Conservation (phyloP, 805 yeast genomes). For the Saccharomycopsis sp. region DNA sequence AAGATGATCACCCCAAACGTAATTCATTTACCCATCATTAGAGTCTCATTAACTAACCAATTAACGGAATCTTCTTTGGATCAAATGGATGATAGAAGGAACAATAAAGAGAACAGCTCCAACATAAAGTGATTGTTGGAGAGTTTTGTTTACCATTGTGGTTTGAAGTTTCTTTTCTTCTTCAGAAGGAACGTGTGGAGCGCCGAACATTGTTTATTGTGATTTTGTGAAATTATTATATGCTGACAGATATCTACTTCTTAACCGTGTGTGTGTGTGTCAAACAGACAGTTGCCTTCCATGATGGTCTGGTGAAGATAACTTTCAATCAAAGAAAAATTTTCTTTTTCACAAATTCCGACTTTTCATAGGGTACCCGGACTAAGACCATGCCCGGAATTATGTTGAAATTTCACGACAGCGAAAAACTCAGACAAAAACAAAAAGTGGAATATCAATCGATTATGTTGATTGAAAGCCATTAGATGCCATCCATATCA, state of each 20-base stretch:
- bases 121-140: slow-evolving; percentile 15
- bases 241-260: too few species aligned
- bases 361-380: neutral
- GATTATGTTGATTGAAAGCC: too few species aligned
- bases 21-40: too few species aligned
- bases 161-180: slow-evolving; percentile 19
- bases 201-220: slow-evolving; percentile 15
- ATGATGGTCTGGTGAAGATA: too few species aligned
- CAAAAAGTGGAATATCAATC: neutral
- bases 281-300: too few species aligned
- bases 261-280: too few species aligned
- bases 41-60: neutral
- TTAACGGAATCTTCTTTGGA: slow-evolving; percentile 16
- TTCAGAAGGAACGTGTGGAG: slow-evolving; percentile 19
- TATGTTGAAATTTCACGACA: neutral
- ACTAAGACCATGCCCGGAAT: neutral
- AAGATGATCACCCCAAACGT: too few species aligned
- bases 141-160: slow-evolving; percentile 7
- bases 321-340: neutral
- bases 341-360: neutral
- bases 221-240: too few species aligned
- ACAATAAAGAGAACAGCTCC: slow-evolving; percentile 20
- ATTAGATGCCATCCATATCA: too few species aligned
- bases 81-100: slow-evolving; percentile 19
- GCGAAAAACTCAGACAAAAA: neutral